Conservation (phyloP, 148 eudicot species). For the Salicornia ramosissima region DNA sequence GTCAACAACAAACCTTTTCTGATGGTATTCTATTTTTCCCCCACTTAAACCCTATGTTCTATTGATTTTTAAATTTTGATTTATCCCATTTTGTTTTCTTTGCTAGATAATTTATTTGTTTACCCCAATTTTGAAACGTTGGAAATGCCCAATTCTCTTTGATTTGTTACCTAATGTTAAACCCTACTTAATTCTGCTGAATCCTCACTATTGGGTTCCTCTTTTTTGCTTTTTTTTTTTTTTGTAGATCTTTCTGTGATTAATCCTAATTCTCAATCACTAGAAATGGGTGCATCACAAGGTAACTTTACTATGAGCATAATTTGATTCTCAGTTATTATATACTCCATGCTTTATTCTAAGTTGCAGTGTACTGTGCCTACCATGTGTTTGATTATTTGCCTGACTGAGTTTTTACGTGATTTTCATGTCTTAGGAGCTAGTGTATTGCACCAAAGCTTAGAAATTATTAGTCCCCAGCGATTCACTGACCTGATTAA, state of each 20-base stretch:
- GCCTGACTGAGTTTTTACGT: constrained; percentile 3
- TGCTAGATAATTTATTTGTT: too few species aligned
- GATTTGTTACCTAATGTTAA: neutral
- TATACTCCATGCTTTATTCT: neutral
- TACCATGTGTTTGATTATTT: constrained; percentile 1
- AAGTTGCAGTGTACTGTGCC: too few species aligned
- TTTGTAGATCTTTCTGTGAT: neutral
- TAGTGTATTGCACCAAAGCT: constrained; percentile 20
- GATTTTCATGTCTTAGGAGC: constrained; percentile 6
- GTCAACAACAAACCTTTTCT: constrained; percentile 33
- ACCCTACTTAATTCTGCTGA: neutral
- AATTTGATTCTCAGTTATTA: neutral
- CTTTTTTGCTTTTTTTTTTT: neutral
- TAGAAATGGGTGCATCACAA: neutral
- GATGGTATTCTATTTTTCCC: constrained; percentile 23
- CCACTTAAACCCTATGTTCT: constrained; percentile 3
- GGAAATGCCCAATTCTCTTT: neutral
- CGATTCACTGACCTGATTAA: constrained; percentile 25
- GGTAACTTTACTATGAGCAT: neutral
- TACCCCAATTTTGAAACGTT: too few species aligned
- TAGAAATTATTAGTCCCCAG: constrained; percentile 31
- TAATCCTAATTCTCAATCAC: neutral
- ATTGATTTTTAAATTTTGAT: neutral
- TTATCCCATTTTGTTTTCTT: neutral
- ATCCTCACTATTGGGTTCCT: too few species aligned